Evolutionary conservation across 2,329 filamentous ascomycete genomes (phyloP), one percentile per base, ranked within the genome.

Genomic region (Delphinella strobiligena): DNA sequence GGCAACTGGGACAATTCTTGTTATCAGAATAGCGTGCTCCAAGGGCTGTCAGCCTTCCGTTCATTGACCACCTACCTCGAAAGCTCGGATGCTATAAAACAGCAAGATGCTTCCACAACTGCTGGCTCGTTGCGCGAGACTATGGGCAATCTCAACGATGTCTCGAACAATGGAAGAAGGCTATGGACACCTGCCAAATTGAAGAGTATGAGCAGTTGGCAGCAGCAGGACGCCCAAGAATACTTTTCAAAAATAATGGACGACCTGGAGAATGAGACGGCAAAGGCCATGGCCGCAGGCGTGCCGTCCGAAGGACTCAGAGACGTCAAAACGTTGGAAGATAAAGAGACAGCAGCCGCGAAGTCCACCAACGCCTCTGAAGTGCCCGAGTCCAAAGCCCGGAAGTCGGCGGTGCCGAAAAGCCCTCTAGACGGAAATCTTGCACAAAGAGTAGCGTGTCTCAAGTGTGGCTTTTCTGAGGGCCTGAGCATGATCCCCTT

Each of bases 201-300:
- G 34, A 94, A 94, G 61, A 88, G 80, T 8, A 93, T 96, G 80
- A 89, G 81, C 59, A 94, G 84, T 19, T 93, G 83, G 75, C 83
- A 93, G 50, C 91, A 96, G 56, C 91, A 98, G 61, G 91, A 98
- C 61, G 91, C 91, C 4, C 91, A 96, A 56, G 91, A 98, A 59
- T 98, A 96, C 59, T 95, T 84, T 52, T 89, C 86, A 12, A 93
- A 89, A 53, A 71, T 98, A 11, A 53, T 61, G 48, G 56, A 60
- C 34, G 56, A 60, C 40, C 61, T 95, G 35, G 86, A 44, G 47
- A 67, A 55, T 58, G 66, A 50, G 56, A 61, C 55, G 55, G 65
- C 46, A 42, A 63, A 52, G 59, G 61, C 40, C 11, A 36, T 48
- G 8, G 37, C 33, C 4, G 40, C 44, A 11, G 41, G 34, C 16